Base-by-base conservation (phyloP, 805 yeast genomes). In the Candida quercuum region DNA sequence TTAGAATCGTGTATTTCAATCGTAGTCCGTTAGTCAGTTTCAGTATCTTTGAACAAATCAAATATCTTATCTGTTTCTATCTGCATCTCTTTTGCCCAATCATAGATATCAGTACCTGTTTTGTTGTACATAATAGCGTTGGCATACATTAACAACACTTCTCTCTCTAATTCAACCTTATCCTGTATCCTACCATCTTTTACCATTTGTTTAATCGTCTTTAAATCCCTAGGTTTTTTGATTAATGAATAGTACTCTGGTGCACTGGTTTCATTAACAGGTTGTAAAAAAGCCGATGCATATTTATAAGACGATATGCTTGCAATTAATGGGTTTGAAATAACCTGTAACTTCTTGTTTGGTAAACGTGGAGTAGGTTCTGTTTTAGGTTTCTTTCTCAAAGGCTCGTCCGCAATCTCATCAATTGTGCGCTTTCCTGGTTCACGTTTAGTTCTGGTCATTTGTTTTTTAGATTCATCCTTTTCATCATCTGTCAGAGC, bases 91-190 rank as follows among this genome's bases (percentile, higher is more conserved):
- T 71, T 63, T 1, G 87, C 74, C 71, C 85, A 72, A 26, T 60
- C 57, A 30, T 73, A 75, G 42, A 82, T 68, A 37, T 80, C 86
- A 20, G 78, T 73, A 42, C 72, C 77, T 43, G 76, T 69, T 48
- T 74, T 74, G 57, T 86, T 85, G 61, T 79, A 86, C 93, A 86
- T 86, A 14, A 85, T 72, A 14, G 91, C 86, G 57, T 86, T 86
- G 36, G 91, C 82, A 61, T 81, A 83, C 93, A 86, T 83, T 41
- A 80, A 64, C 63, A 80, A 70, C 31, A 86, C 65, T 43, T 81
- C 86, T 35, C 82, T 64, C 47, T 85, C 86, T 17, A 86, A 62
- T 40, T 80, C 78, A 17, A 55, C 64, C 10, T 62, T 58, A 14
- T 56, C 54, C 25, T 70, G 66, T 29, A 85, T 71, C 38, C 71